These are phyloP conservation scores for Nicotiana knightiana DNA, from an alignment of 257 asterid genomes.

Conservation along the genomic window DNA sequence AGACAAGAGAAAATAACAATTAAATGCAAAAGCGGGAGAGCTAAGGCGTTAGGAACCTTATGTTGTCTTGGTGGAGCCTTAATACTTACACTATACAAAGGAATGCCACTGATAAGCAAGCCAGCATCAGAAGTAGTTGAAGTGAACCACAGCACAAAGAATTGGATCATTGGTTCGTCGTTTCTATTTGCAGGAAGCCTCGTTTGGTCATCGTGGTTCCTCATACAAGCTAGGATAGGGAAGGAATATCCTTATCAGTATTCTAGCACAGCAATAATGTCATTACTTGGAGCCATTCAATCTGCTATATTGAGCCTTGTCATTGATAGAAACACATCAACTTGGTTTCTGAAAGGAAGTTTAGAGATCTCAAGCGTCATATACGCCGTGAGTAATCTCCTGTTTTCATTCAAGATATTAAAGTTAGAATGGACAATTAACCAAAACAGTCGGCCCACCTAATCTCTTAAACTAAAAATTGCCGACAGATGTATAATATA, in stretches of 20 bases:
- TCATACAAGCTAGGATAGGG: constrained; percentile 57
- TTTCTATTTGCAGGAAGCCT: constrained; percentile 47
- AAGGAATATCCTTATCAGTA: constrained; percentile 47
- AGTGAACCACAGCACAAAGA: constrained; percentile 11
- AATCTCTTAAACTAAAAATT: too few species aligned
- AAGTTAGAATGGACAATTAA: too few species aligned
- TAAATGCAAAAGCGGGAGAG: constrained; percentile 46
- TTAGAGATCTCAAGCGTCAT: constrained; percentile 38
- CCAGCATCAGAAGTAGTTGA: neutral
- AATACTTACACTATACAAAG: constrained; percentile 53
- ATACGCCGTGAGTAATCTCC: constrained; percentile 42
- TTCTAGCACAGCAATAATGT: constrained; percentile 65
- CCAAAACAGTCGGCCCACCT: too few species aligned
- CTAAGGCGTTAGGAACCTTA: constrained; percentile 51
- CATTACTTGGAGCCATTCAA: constrained; percentile 56
- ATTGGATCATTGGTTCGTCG: constrained; percentile 48
- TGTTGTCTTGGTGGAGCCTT: constrained; percentile 48
- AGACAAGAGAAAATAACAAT: constrained; percentile 63
- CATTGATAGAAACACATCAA: constrained; percentile 39
- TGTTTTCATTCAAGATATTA: neutral
- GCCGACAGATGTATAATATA: too few species aligned
- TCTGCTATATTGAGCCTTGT: constrained; percentile 37
- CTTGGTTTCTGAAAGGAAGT: constrained; percentile 51
- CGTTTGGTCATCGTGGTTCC: constrained; percentile 75
- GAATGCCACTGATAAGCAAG: constrained; percentile 26